Evolutionary conservation across 2,329 filamentous ascomycete species (phyloP).

Genomic region (Microsporum ferrugineum): DNA sequence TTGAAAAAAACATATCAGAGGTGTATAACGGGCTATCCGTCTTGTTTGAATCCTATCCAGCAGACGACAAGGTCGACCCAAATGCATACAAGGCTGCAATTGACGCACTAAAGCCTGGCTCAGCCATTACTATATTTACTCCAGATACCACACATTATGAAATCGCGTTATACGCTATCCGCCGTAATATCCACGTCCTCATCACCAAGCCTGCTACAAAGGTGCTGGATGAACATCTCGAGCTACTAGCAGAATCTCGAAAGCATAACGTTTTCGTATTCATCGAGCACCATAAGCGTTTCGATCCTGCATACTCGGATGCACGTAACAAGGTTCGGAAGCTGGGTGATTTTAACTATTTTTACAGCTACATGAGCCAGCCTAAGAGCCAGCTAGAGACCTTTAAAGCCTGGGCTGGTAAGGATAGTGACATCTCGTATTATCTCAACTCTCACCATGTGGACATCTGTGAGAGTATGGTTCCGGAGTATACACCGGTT

Average conservation of each 20-base stretch:
- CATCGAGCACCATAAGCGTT: conserved; percentile 94
- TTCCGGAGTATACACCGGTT: conserved; percentile 65
- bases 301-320: conserved; percentile 84
- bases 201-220: conserved; percentile 92
- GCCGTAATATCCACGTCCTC: conserved; percentile 77
- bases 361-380: conserved; percentile 94
- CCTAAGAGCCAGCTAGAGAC: conserved; percentile 85
- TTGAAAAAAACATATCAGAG: conserved; percentile 74
- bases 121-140: conserved; percentile 92
- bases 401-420: conserved; percentile 87
- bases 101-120: conserved; percentile 66
- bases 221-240: conserved; percentile 64
- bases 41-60: conserved; percentile 71
- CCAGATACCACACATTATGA: conserved; percentile 87
- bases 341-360: conserved; percentile 94
- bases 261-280: conserved; percentile 78
- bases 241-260: conserved; percentile 59
- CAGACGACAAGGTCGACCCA: conserved; percentile 59
- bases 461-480: conserved; percentile 88
- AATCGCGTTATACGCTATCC: conserved; percentile 84
- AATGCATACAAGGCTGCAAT: conserved; percentile 84
- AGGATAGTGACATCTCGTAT: conserved; percentile 87
- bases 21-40: conserved; percentile 84
- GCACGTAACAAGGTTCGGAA: conserved; percentile 63
- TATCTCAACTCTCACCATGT: conserved; percentile 94